These are phyloP conservation scores for Tulasnella calospora DNA, from an alignment of 768 basidiomycete species.

Conservation along the genomic window DNA sequence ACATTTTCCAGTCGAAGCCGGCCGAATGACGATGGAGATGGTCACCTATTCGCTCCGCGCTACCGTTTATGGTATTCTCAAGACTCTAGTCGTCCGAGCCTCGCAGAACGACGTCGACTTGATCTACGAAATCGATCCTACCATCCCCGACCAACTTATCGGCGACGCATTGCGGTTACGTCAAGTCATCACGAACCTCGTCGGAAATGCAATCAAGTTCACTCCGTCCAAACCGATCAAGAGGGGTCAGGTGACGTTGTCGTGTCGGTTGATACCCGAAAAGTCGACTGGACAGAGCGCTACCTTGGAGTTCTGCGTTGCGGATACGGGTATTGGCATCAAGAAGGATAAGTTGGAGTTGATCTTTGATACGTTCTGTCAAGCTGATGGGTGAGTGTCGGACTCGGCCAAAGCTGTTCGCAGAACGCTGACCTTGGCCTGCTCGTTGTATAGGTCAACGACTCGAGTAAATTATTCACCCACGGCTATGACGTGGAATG, in stretches of 20 bases:
- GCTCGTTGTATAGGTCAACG: slow-evolving; percentile 52
- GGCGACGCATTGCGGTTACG: slow-evolving; percentile 92
- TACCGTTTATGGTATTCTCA: slow-evolving; percentile 94
- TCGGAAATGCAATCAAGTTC: slow-evolving; percentile 97
- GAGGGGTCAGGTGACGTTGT: slow-evolving; percentile 87
- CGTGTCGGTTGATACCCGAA: slow-evolving; percentile 65
- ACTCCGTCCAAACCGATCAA: slow-evolving; percentile 72
- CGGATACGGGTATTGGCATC: slow-evolving; percentile 97
- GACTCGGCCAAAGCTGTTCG: not conserved
- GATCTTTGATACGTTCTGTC: slow-evolving; percentile 98
- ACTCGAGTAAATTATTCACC: slow-evolving; percentile 59
- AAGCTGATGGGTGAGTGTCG: slow-evolving; percentile 70
- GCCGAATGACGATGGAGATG: slow-evolving; percentile 99
- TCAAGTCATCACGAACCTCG: slow-evolving; percentile 92
- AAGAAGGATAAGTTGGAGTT: slow-evolving; percentile 96
- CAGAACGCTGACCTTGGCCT: not conserved
- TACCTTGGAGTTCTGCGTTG: slow-evolving; percentile 93
- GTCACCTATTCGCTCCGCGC: slow-evolving; percentile 98
- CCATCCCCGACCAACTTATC: slow-evolving; percentile 94
- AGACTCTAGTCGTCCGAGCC: slow-evolving; percentile 95
- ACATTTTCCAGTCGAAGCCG: slow-evolving; percentile 76
- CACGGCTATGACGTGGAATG: not conserved
- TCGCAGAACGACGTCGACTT: slow-evolving; percentile 95
- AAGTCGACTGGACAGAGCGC: slow-evolving; percentile 71
- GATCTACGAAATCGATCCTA: slow-evolving; percentile 91